phyloP scores from a whole-genome alignment of 2,329 filamentous ascomycete genomes.

The Diaporthe sp. region DNA sequence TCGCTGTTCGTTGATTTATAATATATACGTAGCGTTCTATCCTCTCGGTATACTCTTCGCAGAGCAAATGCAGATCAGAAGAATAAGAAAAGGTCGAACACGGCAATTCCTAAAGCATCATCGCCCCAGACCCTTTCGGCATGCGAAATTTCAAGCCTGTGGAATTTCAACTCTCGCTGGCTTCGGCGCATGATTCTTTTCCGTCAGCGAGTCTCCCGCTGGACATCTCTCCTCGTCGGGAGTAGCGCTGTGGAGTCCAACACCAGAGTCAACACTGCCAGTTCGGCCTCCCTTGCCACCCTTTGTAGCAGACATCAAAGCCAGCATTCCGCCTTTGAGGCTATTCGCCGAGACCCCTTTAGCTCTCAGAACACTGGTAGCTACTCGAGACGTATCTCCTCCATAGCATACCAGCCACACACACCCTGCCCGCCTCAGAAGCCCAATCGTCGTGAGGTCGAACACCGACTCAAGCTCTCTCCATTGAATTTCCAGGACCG shows the following conservation, averaged over 20 bases:
- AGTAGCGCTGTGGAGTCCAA: background rate
- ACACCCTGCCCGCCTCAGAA: background rate
- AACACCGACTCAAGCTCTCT: slow-evolving; percentile 4
- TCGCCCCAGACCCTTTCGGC: too few species aligned
- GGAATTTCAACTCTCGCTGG: background rate
- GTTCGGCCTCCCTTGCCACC: background rate
- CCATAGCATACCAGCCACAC: slow-evolving; percentile 5
- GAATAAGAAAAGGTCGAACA: background rate
- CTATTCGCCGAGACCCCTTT: background rate
- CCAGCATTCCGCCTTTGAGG: background rate
- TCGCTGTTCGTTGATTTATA: background rate
- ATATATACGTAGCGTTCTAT: too few species aligned
- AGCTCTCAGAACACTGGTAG: background rate
- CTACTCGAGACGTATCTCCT: background rate
- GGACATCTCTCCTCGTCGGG: background rate
- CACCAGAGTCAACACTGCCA: background rate
- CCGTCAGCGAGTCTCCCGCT: background rate
- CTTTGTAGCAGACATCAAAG: background rate
- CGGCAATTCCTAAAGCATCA: background rate
- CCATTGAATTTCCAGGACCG: background rate
- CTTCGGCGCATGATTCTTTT: background rate
- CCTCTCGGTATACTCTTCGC: too few species aligned
- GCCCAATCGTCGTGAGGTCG: background rate
- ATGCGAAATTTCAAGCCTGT: background rate
- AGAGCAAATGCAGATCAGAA: background rate